A percentile compares a stretch with the other conserved stretches of the same genome.
Evolutionary conservation across 441 rosid genomes (phyloP).

Genomic region (Pelargonium fulgidum): DNA sequence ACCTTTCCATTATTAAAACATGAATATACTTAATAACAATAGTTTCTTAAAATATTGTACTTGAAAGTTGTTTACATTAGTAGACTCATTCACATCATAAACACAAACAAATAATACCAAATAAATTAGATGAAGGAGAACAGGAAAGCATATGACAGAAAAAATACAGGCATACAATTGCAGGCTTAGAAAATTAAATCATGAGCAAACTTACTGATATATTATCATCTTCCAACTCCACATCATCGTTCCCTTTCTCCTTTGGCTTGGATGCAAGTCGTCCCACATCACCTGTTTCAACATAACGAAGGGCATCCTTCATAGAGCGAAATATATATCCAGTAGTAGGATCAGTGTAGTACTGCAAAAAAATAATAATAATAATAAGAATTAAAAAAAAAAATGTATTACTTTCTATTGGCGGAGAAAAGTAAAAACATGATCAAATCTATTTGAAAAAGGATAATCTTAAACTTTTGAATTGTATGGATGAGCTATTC

Average conservation of each 20-base stretch:
- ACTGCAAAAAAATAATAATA: slow-evolving; percentile 37
- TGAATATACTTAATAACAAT: neutral
- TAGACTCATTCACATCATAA: neutral
- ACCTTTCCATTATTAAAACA: neutral
- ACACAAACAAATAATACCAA: neutral
- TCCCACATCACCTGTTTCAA: slow-evolving; percentile 59
- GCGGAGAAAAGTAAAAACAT: neutral
- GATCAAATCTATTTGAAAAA: neutral
- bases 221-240: slow-evolving; percentile 41
- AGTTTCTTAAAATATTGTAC: no score
- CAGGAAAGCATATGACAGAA: neutral
- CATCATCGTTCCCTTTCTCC: slow-evolving; percentile 30
- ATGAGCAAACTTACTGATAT: slow-evolving; percentile 36
- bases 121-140: neutral
- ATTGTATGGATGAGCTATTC: neutral
- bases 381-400: slow-evolving; percentile 13
- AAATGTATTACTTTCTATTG: neutral
- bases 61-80: neutral
- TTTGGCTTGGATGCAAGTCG: slow-evolving; percentile 49
- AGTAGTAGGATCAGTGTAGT: slow-evolving; percentile 69
- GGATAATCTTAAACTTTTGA: neutral
- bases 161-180: slow-evolving; percentile 1
- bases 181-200: slow-evolving; percentile 3
- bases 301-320: slow-evolving; percentile 65
- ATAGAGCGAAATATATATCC: slow-evolving; percentile 71